phyloP scores from a whole-genome alignment of 2,329 filamentous ascomycete genomes.

The Diaporthe eres region DNA sequence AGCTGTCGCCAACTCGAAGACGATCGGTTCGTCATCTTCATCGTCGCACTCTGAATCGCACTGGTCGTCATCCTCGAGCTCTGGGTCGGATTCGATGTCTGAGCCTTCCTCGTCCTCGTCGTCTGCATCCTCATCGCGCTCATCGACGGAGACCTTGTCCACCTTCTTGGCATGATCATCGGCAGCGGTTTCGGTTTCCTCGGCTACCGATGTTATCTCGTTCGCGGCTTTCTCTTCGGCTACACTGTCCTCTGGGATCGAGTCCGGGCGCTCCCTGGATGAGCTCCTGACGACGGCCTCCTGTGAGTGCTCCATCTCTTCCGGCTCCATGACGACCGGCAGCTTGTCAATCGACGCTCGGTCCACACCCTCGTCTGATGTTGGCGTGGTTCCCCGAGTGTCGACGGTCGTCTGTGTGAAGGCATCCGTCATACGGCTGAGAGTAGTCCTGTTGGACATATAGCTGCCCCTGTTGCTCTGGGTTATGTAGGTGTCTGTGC shows the following conservation, averaged over 20 bases:
- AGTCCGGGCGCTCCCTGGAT: conserved; percentile 49
- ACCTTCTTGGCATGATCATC: conserved; percentile 23
- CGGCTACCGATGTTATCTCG: background rate
- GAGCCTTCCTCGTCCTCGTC: conserved; percentile 51
- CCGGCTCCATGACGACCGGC: conserved; percentile 56
- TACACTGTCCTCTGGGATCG: conserved; percentile 20
- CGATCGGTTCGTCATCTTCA: conserved; percentile 76
- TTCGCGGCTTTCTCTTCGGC: conserved; percentile 20
- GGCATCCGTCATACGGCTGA: conserved; percentile 79
- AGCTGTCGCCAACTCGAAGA: conserved; percentile 76
- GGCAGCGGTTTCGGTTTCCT: background rate
- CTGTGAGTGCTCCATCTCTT: conserved; percentile 72
- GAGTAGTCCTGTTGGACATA: conserved; percentile 79
- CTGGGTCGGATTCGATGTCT: conserved; percentile 38
- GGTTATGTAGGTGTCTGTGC: conserved; percentile 74
- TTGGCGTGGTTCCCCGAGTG: conserved; percentile 41
- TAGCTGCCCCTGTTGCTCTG: conserved; percentile 78
- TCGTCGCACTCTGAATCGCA: conserved; percentile 61
- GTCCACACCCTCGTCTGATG: conserved; percentile 62
- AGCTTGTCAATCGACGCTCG: conserved; percentile 59
- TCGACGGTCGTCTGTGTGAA: conserved; percentile 69
- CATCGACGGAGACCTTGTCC: conserved; percentile 46
- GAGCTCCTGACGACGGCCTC: conserved; percentile 66
- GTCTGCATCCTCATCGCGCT: conserved; percentile 50
- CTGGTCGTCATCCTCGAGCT: conserved; percentile 49